Conservation (phyloP, 2,329 filamentous ascomycete genomes). For the Zymoseptoria pseudotritici region DNA sequence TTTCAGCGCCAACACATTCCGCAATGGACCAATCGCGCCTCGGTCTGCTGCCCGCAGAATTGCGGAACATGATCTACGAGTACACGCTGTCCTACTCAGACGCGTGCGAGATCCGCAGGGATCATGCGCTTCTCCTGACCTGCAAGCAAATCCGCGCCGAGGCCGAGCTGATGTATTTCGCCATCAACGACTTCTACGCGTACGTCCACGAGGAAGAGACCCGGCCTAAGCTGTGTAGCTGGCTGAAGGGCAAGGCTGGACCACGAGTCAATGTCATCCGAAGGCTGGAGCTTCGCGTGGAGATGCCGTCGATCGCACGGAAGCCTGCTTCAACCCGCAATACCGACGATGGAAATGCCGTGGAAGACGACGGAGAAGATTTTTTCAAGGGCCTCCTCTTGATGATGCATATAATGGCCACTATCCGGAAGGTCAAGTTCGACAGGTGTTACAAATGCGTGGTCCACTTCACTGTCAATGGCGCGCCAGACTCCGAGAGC, state of each 20-base stretch:
- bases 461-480: constrained; percentile 11
- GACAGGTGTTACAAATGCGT: constrained; percentile 3
- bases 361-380: constrained; percentile 1
- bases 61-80: constrained; percentile 12
- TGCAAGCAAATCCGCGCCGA: constrained; percentile 17
- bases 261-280: constrained; percentile 7
- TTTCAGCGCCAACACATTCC: background rate
- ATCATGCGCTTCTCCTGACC: constrained; percentile 6
- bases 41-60: constrained; percentile 8
- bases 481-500: constrained; percentile 7
- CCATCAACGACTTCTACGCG: constrained; percentile 13
- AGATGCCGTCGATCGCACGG: constrained; percentile 9
- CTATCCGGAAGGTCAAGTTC: constrained; percentile 1
- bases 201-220: constrained; percentile 9
- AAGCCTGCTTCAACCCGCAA: background rate
- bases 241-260: constrained; percentile 9
- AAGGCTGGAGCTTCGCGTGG: constrained; percentile 8
- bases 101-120: background rate
- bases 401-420: constrained; percentile 9
- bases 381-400: constrained; percentile 3
- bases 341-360: background rate
- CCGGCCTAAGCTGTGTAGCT: constrained; percentile 7
- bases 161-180: constrained; percentile 19
- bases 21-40: constrained; percentile 6
- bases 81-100: background rate